Percentiles rank a stretch among this genome's conserved stretches.
phyloP scores from a whole-genome alignment of 2,329 filamentous ascomycete genomes.

The Cercospora sp. region DNA sequence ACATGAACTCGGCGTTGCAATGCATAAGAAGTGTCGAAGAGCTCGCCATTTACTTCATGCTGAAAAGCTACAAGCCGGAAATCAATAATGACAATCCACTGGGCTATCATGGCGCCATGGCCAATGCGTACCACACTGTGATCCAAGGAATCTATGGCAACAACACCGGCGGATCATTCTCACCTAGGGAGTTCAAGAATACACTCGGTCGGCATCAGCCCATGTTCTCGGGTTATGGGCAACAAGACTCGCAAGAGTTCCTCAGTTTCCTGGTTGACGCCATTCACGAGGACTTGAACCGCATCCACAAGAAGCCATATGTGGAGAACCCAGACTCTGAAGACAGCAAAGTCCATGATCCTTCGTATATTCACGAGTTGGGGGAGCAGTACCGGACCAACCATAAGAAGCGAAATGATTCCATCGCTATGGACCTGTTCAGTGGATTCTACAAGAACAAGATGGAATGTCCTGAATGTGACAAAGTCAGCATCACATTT shows the following conservation, averaged over 20 bases:
- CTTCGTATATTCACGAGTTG: conserved; percentile 75
- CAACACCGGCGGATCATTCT: conserved; percentile 64
- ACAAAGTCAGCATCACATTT: conserved; percentile 97
- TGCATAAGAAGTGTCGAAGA: conserved; percentile 93
- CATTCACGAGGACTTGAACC: conserved; percentile 90
- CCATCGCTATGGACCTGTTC: conserved; percentile 91
- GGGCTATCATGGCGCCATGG: conserved; percentile 81
- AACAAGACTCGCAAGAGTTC: conserved; percentile 97
- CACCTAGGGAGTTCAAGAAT: conserved; percentile 78
- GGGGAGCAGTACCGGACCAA: conserved; percentile 89
- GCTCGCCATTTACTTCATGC: conserved; percentile 85
- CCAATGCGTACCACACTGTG: conserved; percentile 76
- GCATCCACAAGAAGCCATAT: conserved; percentile 93
- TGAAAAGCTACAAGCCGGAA: conserved; percentile 69
- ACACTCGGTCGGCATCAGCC: conserved; percentile 78
- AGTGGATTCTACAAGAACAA: conserved; percentile 99
- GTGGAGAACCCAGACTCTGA: conserved; percentile 97
- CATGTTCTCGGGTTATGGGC: conserved; percentile 88
- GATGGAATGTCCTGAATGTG: conserved; percentile 83
- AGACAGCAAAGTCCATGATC: conserved; percentile 88
- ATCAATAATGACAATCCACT: conserved; percentile 84
- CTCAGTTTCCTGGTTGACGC: conserved; percentile 92
- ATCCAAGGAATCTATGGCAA: conserved; percentile 77
- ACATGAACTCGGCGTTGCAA: conserved; percentile 97
- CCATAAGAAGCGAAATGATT: conserved; percentile 88